These are phyloP conservation scores for Microthyrium microscopicum DNA, from an alignment of 2,329 filamentous ascomycete genomes.

Conservation along the genomic window DNA sequence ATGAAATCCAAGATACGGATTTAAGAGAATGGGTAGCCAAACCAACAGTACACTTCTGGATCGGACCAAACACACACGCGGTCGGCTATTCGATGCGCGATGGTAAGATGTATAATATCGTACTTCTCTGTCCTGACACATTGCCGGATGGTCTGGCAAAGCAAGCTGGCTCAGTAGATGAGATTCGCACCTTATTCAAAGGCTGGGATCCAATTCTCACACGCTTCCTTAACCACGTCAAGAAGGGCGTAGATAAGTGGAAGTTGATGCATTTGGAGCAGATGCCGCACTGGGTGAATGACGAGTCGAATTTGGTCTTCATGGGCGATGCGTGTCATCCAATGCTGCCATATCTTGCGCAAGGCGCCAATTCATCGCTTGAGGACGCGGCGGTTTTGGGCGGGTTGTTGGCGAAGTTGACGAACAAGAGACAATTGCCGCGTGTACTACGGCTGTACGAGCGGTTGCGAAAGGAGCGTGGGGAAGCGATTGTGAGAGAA, in stretches of 20 bases:
- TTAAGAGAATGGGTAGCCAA: slow-evolving; percentile 28
- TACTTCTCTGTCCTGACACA: slow-evolving; percentile 33
- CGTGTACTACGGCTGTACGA: slow-evolving; percentile 8
- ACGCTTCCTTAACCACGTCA: slow-evolving; percentile 33
- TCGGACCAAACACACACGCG: slow-evolving; percentile 44
- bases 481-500: slow-evolving; percentile 41
- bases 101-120: slow-evolving; percentile 33
- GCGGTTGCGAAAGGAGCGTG: slow-evolving; percentile 16
- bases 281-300: slow-evolving; percentile 38
- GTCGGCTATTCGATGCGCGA: slow-evolving; percentile 36
- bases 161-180: slow-evolving; percentile 33
- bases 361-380: slow-evolving; percentile 37
- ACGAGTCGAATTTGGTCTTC: slow-evolving; percentile 32
- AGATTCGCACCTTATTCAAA: slow-evolving; percentile 36
- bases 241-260: slow-evolving; percentile 51
- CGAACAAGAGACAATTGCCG: slow-evolving; percentile 6
- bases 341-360: slow-evolving; percentile 42
- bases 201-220: slow-evolving; percentile 37
- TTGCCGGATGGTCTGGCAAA: slow-evolving; percentile 29
- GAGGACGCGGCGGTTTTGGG: slow-evolving; percentile 27
- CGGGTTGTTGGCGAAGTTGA: slow-evolving; percentile 26
- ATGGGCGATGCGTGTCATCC: slow-evolving; percentile 48
- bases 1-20: slow-evolving; percentile 29
- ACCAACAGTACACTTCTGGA: slow-evolving; percentile 43
- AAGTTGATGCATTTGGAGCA: slow-evolving; percentile 43